A percentile compares a stretch with the other conserved stretches of the same genome.
These are phyloP conservation scores for Thermomyces lanuginosus DNA, from an alignment of 2,329 filamentous ascomycete genomes.

Conservation along the genomic window DNA sequence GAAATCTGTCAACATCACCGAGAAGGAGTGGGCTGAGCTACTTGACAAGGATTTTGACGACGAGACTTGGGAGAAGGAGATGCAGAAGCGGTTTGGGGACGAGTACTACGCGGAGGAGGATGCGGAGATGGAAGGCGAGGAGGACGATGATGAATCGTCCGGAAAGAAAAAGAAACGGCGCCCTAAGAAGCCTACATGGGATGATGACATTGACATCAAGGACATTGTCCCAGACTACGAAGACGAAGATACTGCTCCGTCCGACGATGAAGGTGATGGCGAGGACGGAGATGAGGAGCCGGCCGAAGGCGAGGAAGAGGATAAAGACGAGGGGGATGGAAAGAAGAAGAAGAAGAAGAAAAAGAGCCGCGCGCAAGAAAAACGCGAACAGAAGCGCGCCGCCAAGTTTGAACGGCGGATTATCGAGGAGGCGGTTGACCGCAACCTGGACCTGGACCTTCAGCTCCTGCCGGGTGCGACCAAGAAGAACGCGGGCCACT, in stretches of 20 bases:
- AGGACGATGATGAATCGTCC: constrained; percentile 5
- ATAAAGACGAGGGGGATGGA: constrained; percentile 20
- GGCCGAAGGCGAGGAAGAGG: constrained; percentile 28
- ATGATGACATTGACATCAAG: constrained; percentile 94
- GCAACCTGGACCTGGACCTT: constrained; percentile 57
- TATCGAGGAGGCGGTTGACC: constrained; percentile 73
- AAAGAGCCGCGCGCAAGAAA: constrained; percentile 33
- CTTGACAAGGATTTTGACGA: constrained; percentile 82
- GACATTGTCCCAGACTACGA: constrained; percentile 79
- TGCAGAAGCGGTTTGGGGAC: constrained; percentile 76
- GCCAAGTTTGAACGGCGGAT: constrained; percentile 67
- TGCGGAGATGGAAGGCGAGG: constrained; percentile 33
- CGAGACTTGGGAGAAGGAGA: constrained; percentile 76
- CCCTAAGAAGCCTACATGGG: constrained; percentile 75
- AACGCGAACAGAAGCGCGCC: constrained; percentile 47
- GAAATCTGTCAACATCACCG: constrained; percentile 46
- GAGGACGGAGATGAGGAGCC: constrained; percentile 35
- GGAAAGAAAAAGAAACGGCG: constrained; percentile 43
- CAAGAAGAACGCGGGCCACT: constrained; percentile 39
- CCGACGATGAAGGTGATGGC: constrained; percentile 38
- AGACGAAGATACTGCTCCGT: no score
- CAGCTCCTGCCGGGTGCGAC: constrained; percentile 41
- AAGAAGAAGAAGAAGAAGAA: constrained; percentile 32
- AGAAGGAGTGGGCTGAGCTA: constrained; percentile 71
- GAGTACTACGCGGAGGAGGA: constrained; percentile 68